Base-by-base conservation (phyloP, 1,139 yeast genomes). In the Kodamaea derodonti region DNA sequence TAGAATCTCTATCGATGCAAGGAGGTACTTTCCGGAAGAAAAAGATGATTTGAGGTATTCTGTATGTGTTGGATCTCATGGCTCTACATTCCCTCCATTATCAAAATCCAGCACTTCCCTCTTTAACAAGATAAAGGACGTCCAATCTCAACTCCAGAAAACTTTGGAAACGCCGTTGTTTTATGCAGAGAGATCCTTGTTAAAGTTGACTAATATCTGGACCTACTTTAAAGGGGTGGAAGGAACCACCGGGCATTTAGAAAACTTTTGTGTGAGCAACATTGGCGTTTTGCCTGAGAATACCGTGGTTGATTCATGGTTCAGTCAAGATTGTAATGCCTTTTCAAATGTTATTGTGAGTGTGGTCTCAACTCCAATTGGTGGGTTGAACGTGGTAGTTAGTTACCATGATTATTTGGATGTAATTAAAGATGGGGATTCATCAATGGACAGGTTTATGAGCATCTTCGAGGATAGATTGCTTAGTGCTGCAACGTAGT, bases 321-420 rank as follows among this genome's bases (percentile, higher is more conserved):
- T 36, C 14, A 36, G 39, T 24, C 39, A 36, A 22, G 39, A 36
- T 15, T 30, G 39, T 29, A 36, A 36, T 20, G 39, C 39, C 3
- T 36, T 36, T 20, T 32, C 39, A 4, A 32, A 36, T 27, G 23
- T 32, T 24, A 29, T 36, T n/a, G 32, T 32, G 1, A 32, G 36
- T 4, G 30, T 30, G 7, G 35, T 36, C 13, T 32, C 36, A 5
- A 32, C 39, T 2, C 35, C 35, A 4, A 20, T 8, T 14, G 35
- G 39, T 9, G 39, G 39, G 6, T 18, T 36, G 22, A 36, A 36
- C 23, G 28, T 36, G 6, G 39, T 36, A 9, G 29, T 29, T 4
- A 36, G 39, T 17, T 36, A 32, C 20, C 39, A 36, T 14, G 39
- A 36, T 14, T 30, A 36, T 24, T 27, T 36, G 12, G 39, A 32